A percentile compares a stretch with the other conserved stretches of the same genome.
Evolutionary conservation across 805 yeast species (phyloP).

Genomic region (Candida chilensis): DNA sequence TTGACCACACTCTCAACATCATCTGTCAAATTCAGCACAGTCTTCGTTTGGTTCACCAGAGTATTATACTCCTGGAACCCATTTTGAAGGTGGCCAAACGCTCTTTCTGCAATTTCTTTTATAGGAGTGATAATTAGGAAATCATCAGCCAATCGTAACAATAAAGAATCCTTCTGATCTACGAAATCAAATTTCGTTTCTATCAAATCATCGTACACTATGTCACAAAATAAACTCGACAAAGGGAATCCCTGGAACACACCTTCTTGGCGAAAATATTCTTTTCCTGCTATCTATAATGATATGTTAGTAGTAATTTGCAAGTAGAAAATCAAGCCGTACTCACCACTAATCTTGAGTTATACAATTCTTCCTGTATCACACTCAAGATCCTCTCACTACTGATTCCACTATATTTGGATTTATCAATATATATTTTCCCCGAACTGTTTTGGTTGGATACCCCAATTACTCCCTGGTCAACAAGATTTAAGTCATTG

Average conservation of each 20-base stretch:
- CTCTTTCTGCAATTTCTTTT: constrained; percentile 1
- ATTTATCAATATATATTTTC: too few species aligned
- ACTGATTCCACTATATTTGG: too few species aligned
- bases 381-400: constrained; percentile 36
- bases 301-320: too few species aligned
- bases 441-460: too few species aligned
- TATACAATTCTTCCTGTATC: constrained; percentile 42
- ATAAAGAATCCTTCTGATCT: constrained; percentile 14
- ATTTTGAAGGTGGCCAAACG: not conserved
- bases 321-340: too few species aligned
- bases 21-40: constrained; percentile 4
- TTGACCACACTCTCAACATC: not conserved
- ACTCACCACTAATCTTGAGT: constrained; percentile 33
- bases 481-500: too few species aligned
- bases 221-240: constrained; percentile 67
- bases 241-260: constrained; percentile 80
- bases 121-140: constrained; percentile 59
- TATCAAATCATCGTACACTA: constrained; percentile 59
- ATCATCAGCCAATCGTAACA: constrained; percentile 77
- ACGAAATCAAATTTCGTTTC: constrained; percentile 17
- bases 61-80: constrained; percentile 22
- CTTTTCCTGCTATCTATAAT: too few species aligned
- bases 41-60: constrained; percentile 19
- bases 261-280: constrained; percentile 51
- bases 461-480: too few species aligned